Evolutionary conservation across 495 filamentous ascomycete species (phyloP).

Genomic region (Aspergillus bridgeri): DNA sequence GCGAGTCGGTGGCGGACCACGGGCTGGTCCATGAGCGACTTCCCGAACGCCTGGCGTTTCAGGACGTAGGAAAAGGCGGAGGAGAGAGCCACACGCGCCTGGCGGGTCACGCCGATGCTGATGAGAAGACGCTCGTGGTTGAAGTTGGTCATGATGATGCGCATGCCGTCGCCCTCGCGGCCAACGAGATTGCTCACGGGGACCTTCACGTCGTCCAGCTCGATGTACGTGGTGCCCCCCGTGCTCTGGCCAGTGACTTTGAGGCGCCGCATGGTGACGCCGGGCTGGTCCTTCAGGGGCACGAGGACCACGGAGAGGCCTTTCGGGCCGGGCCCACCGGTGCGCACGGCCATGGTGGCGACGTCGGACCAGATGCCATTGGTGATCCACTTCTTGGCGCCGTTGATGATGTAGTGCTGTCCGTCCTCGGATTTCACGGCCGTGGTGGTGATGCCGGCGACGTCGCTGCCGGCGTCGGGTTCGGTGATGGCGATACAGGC

Average conservation of each 20-base stretch:
- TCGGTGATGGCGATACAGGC: conserved; percentile 78
- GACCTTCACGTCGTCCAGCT: conserved; percentile 69
- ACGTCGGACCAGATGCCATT: conserved; percentile 76
- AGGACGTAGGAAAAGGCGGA: conserved; percentile 66
- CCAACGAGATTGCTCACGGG: conserved; percentile 67
- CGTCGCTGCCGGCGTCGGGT: conserved; percentile 67
- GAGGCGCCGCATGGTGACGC: conserved; percentile 64
- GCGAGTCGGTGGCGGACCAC: conserved; percentile 71
- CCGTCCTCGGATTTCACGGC: conserved; percentile 61
- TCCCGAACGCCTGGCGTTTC: conserved; percentile 73
- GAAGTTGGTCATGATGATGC: conserved; percentile 79
- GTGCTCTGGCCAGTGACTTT: conserved; percentile 57
- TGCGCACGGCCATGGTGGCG: conserved; percentile 71
- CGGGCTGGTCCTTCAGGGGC: conserved; percentile 58
- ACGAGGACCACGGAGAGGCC: conserved; percentile 67
- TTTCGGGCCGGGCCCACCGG: conserved; percentile 57
- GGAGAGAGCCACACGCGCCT: conserved; percentile 60
- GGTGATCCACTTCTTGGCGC: conserved; percentile 81
- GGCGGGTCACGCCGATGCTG: conserved; percentile 57
- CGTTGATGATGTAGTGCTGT: conserved; percentile 67
- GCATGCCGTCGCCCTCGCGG: conserved; percentile 68
- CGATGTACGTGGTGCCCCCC: conserved; percentile 71
- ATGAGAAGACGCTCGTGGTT: conserved; percentile 74
- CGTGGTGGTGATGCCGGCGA: conserved; percentile 65
- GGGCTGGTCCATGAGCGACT: conserved; percentile 67